Conservation (phyloP, 2,329 filamentous ascomycete genomes). For the Epichloe glyceriae region DNA sequence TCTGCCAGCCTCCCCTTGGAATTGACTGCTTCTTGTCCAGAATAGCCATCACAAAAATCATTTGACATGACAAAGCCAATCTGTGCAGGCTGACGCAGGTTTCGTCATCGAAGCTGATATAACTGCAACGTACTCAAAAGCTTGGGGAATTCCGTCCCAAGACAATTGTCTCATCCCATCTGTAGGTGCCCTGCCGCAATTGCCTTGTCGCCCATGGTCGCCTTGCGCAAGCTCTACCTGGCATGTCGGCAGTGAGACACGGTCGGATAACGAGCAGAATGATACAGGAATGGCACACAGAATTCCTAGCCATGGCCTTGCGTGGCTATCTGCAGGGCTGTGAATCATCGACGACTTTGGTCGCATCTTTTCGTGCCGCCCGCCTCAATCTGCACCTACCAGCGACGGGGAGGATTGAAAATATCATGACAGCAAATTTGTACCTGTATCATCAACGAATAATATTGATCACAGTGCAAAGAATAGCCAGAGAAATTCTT, state of each 20-base stretch:
- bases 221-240: background rate
- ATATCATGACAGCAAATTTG: too few relatives aligned
- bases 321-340: background rate
- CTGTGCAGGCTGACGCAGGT: too few relatives aligned
- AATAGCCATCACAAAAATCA: too few relatives aligned
- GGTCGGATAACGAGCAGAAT: background rate
- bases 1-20: too few relatives aligned
- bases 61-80: background rate
- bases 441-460: too few relatives aligned
- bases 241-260: background rate
- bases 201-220: background rate
- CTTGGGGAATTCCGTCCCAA: slow-evolving; percentile 1
- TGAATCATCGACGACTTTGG: background rate
- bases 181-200: background rate
- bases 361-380: too few relatives aligned
- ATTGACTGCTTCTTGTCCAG: too few relatives aligned
- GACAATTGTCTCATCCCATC: slow-evolving; percentile 1
- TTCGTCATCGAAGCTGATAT: background rate
- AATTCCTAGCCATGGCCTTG: background rate
- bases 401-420: too few relatives aligned
- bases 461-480: too few relatives aligned
- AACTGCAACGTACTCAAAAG: background rate
- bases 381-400: too few relatives aligned
- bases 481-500: too few relatives aligned
- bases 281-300: background rate